A percentile compares a stretch with the other conserved stretches of the same genome.
Conservation (phyloP, 2,329 filamentous ascomycete genomes). For the Colletotrichum simmondsii region DNA sequence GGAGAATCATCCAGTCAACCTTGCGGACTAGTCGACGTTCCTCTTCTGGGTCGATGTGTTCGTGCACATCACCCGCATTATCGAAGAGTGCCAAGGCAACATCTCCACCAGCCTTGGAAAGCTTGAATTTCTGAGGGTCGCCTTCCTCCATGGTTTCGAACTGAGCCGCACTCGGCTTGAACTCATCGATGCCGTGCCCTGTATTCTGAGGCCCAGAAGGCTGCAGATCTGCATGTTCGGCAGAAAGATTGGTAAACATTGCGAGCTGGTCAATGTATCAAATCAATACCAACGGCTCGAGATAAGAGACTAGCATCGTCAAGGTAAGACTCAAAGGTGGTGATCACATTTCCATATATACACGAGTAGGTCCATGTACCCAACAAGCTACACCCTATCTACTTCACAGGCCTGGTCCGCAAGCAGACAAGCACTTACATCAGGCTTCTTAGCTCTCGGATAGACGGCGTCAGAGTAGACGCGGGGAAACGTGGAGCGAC, state of each 20-base stretch:
- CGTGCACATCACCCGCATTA: not conserved
- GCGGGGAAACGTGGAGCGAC: no score
- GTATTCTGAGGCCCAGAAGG: no score
- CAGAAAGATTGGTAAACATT: no score
- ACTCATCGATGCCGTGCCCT: no score
- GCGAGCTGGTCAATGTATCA: rapidly evolving
- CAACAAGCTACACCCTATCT: no score
- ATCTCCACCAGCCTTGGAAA: not conserved
- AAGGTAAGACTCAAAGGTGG: not conserved
- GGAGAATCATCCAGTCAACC: not conserved
- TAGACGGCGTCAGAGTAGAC: no score
- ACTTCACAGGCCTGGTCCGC: not conserved
- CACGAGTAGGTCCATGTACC: no score
- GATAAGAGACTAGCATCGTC: no score
- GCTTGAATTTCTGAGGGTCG: no score
- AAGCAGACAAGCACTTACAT: rapidly evolving
- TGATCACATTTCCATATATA: no score
- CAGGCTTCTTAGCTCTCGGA: no score
- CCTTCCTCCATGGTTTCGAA: not conserved
- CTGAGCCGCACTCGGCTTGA: not conserved
- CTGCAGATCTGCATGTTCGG: rapidly evolving
- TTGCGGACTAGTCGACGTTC: not conserved
- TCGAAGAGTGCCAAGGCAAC: not conserved
- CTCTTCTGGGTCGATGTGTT: not conserved
- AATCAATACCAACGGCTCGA: no score